Evolutionary conservation across 257 asterid genomes (phyloP).

Genomic region (Nicotiana attenuata): DNA sequence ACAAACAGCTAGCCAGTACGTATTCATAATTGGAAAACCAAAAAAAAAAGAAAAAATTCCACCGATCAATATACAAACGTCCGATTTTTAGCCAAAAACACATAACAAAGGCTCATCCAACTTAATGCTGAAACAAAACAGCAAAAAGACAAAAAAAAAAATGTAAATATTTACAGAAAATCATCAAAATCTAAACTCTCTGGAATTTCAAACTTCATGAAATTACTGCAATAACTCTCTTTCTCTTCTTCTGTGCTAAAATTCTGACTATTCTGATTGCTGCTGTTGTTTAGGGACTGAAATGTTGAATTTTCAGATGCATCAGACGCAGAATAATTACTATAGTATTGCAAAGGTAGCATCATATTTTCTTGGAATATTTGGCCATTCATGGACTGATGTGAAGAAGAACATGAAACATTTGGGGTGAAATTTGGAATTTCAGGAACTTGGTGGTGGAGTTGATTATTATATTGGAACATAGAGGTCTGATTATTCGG

Average conservation of each 20-base stretch:
- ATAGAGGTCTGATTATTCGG: conserved; percentile 21
- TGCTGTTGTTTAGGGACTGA: conserved; percentile 8
- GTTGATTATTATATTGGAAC: conserved; percentile 37
- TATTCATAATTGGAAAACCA: neutral
- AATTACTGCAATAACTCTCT: conserved; percentile 35
- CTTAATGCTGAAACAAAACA: neutral
- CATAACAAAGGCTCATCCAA: conserved; percentile 2
- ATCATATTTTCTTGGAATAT: neutral
- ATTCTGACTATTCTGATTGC: conserved; percentile 10
- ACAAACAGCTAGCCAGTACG: neutral
- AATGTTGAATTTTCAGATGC: conserved; percentile 32
- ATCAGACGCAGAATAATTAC: conserved; percentile 18
- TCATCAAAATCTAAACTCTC: conserved; percentile 31
- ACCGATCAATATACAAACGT: neutral
- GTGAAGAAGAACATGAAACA: conserved; percentile 22
- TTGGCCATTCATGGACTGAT: conserved; percentile 3
- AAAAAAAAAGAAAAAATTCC: neutral
- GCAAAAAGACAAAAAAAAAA: neutral
- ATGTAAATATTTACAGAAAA: conserved; percentile 18
- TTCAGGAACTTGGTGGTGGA: conserved; percentile 35
- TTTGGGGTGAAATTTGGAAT: conserved; percentile 21
- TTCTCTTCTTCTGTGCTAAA: conserved; percentile 33
- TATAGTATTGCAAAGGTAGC: conserved; percentile 12
- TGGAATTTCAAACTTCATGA: conserved; percentile 45
- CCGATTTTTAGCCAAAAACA: neutral